phyloP scores from a whole-genome alignment of 176 grass and related monocot genomes.

The Metroxylon sagu region DNA sequence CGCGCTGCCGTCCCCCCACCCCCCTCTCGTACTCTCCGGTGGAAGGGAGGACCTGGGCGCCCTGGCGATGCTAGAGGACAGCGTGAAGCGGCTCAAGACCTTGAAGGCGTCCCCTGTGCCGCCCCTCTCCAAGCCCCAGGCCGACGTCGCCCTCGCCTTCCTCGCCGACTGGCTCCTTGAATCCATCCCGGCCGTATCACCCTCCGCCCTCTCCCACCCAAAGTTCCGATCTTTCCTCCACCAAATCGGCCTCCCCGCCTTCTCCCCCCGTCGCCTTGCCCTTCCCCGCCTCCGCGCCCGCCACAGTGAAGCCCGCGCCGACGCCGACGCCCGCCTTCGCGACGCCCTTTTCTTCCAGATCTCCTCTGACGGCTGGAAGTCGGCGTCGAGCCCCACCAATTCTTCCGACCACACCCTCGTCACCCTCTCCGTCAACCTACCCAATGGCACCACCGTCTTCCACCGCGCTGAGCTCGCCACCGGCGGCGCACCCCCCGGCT shows the following conservation, averaged over 20 bases:
- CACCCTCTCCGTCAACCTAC: constrained; percentile 32
- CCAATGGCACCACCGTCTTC: constrained; percentile 4
- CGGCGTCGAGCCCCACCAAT: constrained; percentile 7
- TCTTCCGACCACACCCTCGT: constrained; percentile 5
- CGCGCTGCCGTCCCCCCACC: background rate
- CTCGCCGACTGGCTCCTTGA: constrained; percentile 80
- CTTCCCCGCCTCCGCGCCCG: constrained; percentile 38
- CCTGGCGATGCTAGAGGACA: constrained; percentile 58
- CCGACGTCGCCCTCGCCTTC: constrained; percentile 41
- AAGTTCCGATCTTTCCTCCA: constrained; percentile 60
- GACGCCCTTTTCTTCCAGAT: constrained; percentile 91
- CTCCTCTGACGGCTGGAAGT: constrained; percentile 44
- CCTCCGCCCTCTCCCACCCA: constrained; percentile 44
- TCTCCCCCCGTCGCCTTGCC: constrained; percentile 25
- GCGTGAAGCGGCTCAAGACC: constrained; percentile 61
- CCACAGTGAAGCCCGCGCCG: constrained; percentile 34
- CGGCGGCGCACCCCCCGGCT: constrained; percentile 27
- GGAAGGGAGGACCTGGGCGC: constrained; percentile 50
- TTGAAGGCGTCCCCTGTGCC: constrained; percentile 25
- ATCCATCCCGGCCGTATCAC: constrained; percentile 40
- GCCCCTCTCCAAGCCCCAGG: constrained; percentile 37
- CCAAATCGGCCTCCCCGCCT: constrained; percentile 50
- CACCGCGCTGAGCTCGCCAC: constrained; percentile 5
- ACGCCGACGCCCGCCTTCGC: constrained; percentile 44
- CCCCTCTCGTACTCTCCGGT: constrained; percentile 31